Base-by-base conservation (phyloP, 148 eudicot genomes). In the Vaccinium vitisidaea region DNA sequence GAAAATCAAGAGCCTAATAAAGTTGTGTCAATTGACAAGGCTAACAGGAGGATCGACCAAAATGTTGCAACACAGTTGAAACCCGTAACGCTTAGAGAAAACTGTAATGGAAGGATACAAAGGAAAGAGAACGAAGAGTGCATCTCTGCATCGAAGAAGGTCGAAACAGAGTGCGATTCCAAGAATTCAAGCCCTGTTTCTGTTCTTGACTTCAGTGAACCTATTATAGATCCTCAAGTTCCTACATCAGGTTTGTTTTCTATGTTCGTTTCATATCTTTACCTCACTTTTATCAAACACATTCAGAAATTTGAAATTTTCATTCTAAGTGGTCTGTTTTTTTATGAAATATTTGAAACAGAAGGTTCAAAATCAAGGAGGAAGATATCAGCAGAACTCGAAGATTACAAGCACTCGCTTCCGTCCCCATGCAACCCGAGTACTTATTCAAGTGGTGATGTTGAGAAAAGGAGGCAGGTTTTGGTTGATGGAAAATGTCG, bases 111-210 rank as follows among this genome's bases (percentile, higher is more conserved):
- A 15, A 79, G 25, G 32, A 88, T 56, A 81, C 85, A 53, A 84
- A 90, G 52, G 52, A 69, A 27, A 39, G 74, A 69, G 19, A 76
- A 49, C 9, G 56, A 49, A 50, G 56, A n/a, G 80, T 11, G 7
- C 25, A 59, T 82, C 79, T 84, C 84, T 80, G 86, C 75, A 8
- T 76, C 78, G 18, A 83, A 61, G 75, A 85, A 87, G 75, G 80
- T 48, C 21, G 93, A 92, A 82, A 79, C 55, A 27, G 93, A 92
- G 63, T 82, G 87, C 83, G 91, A 89, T 25, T 88, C 92, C 1
- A 93, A 92, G 43, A 91, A 94, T 91, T 88, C 87, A 67, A 95
- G 98, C 81, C 98, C 98, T 4, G 92, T 92, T 85, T 95, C 96
- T 85, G 96, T 95, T 89, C 96, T 95, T 89, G 98, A 94, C 85